Percentiles rank a stretch among this genome's conserved stretches.
These are phyloP conservation scores for Collybia mongolica DNA, from an alignment of 768 basidiomycete genomes.

Conservation along the genomic window DNA sequence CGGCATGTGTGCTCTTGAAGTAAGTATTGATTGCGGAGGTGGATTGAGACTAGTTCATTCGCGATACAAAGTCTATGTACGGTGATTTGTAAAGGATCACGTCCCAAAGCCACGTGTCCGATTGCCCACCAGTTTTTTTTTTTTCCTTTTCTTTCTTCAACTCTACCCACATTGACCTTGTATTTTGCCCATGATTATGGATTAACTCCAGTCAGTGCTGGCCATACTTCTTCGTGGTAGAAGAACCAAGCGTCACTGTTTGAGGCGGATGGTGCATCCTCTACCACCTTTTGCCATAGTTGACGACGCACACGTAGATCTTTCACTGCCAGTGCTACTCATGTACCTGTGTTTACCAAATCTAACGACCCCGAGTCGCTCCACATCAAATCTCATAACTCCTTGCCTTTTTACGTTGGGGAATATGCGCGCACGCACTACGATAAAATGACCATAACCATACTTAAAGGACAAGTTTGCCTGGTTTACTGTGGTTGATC, in stretches of 20 bases:
- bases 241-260: conserved; percentile 54
- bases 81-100: no score
- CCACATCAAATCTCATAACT: no score
- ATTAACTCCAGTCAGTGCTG: conserved; percentile 4
- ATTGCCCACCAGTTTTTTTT: conserved; percentile 1
- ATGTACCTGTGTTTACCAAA: no score
- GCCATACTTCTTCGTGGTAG: conserved; percentile 22
- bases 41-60: no score
- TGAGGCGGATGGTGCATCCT: conserved; percentile 61
- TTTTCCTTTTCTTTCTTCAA: neutral
- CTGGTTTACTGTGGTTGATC: neutral
- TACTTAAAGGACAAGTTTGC: conserved; percentile 12
- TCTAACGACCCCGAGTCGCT: no score
- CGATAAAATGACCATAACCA: neutral
- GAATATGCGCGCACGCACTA: neutral
- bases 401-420: no score
- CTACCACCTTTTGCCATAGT: conserved; percentile 66
- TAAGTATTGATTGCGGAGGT: no score
- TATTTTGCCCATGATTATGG: conserved; percentile 3
- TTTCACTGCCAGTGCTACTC: neutral
- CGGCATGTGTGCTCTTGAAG: conserved; percentile 40
- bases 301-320: conserved; percentile 27
- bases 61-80: no score
- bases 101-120: conserved; percentile 2
- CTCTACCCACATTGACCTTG: conserved; percentile 1